Evolutionary conservation across 2,329 filamentous ascomycete species (phyloP), one percentile per base, ranked within the genome.

Genomic region (Zymoseptoria tritici): DNA sequence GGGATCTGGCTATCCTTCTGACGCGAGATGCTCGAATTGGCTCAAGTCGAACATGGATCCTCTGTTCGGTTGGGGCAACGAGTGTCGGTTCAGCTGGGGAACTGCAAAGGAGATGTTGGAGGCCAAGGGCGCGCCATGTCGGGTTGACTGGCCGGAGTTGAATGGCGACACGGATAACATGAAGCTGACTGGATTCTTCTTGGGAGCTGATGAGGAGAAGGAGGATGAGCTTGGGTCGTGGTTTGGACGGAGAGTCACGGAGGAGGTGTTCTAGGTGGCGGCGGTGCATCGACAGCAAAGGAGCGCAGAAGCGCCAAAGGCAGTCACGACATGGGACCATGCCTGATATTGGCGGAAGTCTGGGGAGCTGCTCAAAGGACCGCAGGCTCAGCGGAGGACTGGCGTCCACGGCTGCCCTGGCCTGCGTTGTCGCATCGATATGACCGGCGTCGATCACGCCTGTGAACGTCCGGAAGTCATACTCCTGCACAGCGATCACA

Each of bases 31-130:
- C 68, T 84, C 88, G 1, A 75, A 77, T 21, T 99, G 94, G 93
- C 73, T 99, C 71, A 89, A 86, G 76, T 78, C 78, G 49, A 94
- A 93, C 65, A 93, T 97, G 86, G 87, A 99, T 71, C 90, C 90
- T 2, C 77, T 97, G 1, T 99, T 97, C 77, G 94, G 94, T 13
- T 99, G 94, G 93, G 92, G 93, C 0, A 83, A 83, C 22, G 92
- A 97, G 76, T 96, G 91, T 72, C 82, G 94, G 4, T 97, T 97
- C 71, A 96, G 91, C 71, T 99, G 94, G 94, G 89, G 89, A 0
- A 97, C 94, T 0, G 89, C 89, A 1, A 97, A 95, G 77, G 92
- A 97, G 70, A 83, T 97, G 85, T 78, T 99, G 3, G 92, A 97
- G 66, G 78, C 80, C n/a, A 91, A 89, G 73, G 79, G 79, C 22